A percentile compares a stretch with the other conserved stretches of the same genome.
phyloP scores from a whole-genome alignment of 108 stramenopile genomes.

The Heterococcus sp. region DNA sequence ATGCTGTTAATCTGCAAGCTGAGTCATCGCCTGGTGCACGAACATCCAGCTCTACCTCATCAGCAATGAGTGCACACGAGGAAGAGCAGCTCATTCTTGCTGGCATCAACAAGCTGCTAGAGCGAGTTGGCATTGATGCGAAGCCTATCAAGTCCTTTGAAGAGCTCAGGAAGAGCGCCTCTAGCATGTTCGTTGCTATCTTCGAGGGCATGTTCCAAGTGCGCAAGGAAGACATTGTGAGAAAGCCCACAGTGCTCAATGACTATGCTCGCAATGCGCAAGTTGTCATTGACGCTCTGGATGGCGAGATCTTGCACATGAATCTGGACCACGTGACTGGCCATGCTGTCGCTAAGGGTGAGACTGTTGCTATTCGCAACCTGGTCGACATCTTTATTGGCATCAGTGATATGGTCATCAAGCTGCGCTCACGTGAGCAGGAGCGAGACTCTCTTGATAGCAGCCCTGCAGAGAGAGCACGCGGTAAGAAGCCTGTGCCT shows the following conservation, averaged over 20 bases:
- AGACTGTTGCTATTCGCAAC: conserved; percentile 48
- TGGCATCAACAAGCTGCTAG: conserved; percentile 53
- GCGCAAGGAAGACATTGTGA: conserved; percentile 27
- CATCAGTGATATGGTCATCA: conserved; percentile 36
- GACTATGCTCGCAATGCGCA: conserved; percentile 64
- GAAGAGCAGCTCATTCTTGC: no score
- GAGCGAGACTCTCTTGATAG: no score
- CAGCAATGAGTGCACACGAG: no score
- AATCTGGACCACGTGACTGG: conserved; percentile 52
- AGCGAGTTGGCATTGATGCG: conserved; percentile 41
- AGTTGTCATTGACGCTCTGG: conserved; percentile 57
- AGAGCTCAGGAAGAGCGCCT: conserved; percentile 56
- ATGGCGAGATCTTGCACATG: conserved; percentile 39
- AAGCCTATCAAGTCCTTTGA: conserved; percentile 58
- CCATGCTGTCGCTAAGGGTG: conserved; percentile 47
- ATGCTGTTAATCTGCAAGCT: no score
- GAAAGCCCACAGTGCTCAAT: conserved; percentile 52
- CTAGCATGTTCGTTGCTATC: conserved; percentile 63
- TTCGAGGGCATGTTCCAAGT: conserved; percentile 63
- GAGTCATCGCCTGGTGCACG: no score
- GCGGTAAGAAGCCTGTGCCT: no score
- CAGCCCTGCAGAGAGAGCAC: no score
- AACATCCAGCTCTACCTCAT: no score
- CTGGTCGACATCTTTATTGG: conserved; percentile 48
- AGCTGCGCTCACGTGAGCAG: no score